Base-by-base conservation (phyloP, 1,284 basidiomycete species). In the Tranzscheliella williamsii region DNA sequence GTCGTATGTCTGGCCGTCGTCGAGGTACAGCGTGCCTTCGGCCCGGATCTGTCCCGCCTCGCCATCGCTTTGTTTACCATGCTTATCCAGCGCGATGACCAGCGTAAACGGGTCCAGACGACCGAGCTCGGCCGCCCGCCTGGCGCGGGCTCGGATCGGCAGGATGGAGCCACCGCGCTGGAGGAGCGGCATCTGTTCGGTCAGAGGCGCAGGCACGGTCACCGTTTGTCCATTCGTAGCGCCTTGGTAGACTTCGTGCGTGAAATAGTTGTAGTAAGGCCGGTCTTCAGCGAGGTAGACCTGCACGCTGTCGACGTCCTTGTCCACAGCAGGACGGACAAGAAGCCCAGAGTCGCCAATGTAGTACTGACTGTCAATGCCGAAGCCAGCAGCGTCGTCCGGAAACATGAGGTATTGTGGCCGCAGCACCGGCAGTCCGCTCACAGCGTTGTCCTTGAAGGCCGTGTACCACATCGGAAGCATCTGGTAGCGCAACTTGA, bases 391-490 rank as follows among this genome's bases (percentile, higher is more conserved):
- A 52, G 85, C 81, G 75, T 98, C 92, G 47, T 88, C 81, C 1
- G 94, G 94, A 85, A 94, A 93, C 73, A 88, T 83, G 42, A 94
- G 85, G 73, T 91, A 97, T 79, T 99, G 94, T 17, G 94, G 94
- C 43, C 67, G 58, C 35, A 76, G 43, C 26, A 77, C 67, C 1
- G 75, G 75, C 51, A 71, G 32, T 6, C 75, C 75, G 15, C 45
- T 67, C 8, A 54, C 62, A 16, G 55, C 51, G n/a, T 64, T 60
- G 27, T 75, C 64, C 52, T 74, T 73, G 85, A 98, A 97, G 1
- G 91, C 90, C 17, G 91, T 97, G 79, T 98, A 98, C 93, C 94
- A 97, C 15, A 92, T 83, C 0, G 92, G 91, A 24, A 98, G 81
- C 80, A 97, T 83, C 48, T 84, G 83, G 79, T 98, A 98, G 34